phyloP scores from a whole-genome alignment of 148 eudicot species.

The Rhododendron griersonianum region DNA sequence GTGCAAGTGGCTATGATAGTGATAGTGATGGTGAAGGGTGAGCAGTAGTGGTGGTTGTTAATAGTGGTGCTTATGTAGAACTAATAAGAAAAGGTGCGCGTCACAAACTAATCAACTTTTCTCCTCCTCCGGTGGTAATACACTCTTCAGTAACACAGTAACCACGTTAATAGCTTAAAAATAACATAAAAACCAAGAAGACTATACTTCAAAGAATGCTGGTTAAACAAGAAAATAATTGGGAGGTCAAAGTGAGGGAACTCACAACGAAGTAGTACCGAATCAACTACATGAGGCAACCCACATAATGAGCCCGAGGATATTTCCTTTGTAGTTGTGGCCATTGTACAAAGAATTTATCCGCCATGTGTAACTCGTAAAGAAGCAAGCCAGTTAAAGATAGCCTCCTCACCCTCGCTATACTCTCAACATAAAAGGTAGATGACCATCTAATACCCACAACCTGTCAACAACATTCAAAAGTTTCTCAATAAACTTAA shows the following conservation, averaged over 20 bases:
- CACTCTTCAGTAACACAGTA: neutral
- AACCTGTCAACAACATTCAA: conserved; percentile 37
- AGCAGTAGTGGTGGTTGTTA: neutral
- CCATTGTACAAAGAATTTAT: conserved; percentile 91
- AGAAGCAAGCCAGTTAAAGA: conserved; percentile 84
- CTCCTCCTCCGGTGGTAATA: neutral
- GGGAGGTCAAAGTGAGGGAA: neutral
- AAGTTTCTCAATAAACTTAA: neutral
- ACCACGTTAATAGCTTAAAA: neutral
- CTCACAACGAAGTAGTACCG: conserved; percentile 6
- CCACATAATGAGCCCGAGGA: conserved; percentile 73
- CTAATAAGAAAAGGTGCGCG: neutral
- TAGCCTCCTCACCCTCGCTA: conserved; percentile 77
- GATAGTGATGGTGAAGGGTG: neutral
- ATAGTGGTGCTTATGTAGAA: neutral
- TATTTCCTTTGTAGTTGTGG: conserved; percentile 76
- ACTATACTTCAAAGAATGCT: neutral
- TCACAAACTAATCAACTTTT: neutral
- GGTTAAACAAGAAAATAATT: neutral
- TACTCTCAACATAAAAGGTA: conserved; percentile 84
- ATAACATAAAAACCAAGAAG: neutral
- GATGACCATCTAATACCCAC: conserved; percentile 81
- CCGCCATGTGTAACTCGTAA: conserved; percentile 72
- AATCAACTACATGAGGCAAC: conserved; percentile 66
- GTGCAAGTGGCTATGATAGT: neutral